phyloP scores from a whole-genome alignment of 768 basidiomycete species.

The Boletus reticuloceps region DNA sequence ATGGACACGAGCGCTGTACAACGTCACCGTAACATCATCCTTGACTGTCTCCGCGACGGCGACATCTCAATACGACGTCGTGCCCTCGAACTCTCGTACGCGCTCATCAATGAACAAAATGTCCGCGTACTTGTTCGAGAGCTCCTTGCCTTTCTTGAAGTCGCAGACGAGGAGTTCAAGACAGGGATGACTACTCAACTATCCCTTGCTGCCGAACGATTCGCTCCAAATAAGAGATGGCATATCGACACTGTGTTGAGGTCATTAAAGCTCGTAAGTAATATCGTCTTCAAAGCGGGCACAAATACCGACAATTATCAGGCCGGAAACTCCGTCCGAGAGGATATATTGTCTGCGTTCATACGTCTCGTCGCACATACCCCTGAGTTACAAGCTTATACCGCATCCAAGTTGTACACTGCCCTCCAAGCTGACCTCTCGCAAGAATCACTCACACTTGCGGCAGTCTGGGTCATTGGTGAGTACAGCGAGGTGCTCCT shows the following conservation, averaged over 20 bases:
- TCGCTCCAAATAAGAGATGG: constrained; percentile 97
- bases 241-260: constrained; percentile 97
- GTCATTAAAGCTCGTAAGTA: constrained; percentile 81
- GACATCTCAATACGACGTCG: constrained; percentile 98
- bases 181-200: constrained; percentile 97
- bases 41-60: constrained; percentile 99
- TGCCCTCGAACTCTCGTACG: constrained; percentile 95
- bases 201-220: constrained; percentile 90
- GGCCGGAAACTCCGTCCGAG: constrained; percentile 98
- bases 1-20: constrained; percentile 99
- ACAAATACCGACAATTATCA: constrained; percentile 28
- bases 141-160: constrained; percentile 92
- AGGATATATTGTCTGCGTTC: constrained; percentile 93
- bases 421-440: constrained; percentile 90
- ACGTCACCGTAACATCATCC: constrained; percentile 94
- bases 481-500: constrained; percentile 93
- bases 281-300: background rate
- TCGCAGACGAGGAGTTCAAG: constrained; percentile 99
- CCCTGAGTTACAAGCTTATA: constrained; percentile 94
- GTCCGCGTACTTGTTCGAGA: constrained; percentile 91
- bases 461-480: constrained; percentile 93
- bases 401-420: constrained; percentile 84
- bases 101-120: constrained; percentile 92
- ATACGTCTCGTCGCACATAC: constrained; percentile 96
- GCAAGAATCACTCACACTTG: constrained; percentile 92